These are phyloP conservation scores for Acanthamoeba healyi DNA, from an alignment of 208 protist genomes.

Conservation along the genomic window DNA sequence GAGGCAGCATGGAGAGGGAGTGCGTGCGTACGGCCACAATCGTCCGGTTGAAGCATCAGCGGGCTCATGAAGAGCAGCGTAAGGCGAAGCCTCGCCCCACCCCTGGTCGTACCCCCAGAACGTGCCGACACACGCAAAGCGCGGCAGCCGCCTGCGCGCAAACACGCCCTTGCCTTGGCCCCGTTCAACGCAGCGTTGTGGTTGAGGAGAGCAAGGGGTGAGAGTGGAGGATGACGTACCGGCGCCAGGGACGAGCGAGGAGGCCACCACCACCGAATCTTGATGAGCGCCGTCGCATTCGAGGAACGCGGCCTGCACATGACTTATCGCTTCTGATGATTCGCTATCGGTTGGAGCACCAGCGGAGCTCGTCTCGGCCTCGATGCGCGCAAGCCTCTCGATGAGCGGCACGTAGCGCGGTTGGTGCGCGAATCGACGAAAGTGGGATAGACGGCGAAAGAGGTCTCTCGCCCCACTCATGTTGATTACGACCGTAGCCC, in stretches of 20 bases:
- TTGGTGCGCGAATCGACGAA: background rate
- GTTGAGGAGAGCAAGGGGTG: background rate
- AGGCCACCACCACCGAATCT: background rate
- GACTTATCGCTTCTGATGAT: background rate
- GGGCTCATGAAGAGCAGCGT: background rate
- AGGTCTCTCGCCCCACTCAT: background rate
- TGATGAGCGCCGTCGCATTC: background rate
- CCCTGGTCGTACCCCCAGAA: slow-evolving; percentile 11
- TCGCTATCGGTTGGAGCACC: too few relatives aligned
- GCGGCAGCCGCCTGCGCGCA: background rate
- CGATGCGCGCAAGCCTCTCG: background rate
- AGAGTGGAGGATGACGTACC: background rate
- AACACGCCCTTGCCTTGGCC: background rate
- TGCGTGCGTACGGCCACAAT: background rate
- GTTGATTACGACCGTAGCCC: too few relatives aligned
- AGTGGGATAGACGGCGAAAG: background rate
- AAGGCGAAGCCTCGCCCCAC: background rate
- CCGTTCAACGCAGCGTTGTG: background rate
- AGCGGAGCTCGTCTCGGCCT: background rate
- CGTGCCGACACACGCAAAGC: background rate
- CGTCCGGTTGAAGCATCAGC: background rate
- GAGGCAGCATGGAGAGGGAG: too few relatives aligned
- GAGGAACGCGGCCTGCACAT: background rate
- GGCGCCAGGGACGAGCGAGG: background rate
- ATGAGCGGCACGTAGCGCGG: background rate